Conservation (phyloP, 225 moss, liverwort and hornwort species). For the Climacium dendroides region DNA sequence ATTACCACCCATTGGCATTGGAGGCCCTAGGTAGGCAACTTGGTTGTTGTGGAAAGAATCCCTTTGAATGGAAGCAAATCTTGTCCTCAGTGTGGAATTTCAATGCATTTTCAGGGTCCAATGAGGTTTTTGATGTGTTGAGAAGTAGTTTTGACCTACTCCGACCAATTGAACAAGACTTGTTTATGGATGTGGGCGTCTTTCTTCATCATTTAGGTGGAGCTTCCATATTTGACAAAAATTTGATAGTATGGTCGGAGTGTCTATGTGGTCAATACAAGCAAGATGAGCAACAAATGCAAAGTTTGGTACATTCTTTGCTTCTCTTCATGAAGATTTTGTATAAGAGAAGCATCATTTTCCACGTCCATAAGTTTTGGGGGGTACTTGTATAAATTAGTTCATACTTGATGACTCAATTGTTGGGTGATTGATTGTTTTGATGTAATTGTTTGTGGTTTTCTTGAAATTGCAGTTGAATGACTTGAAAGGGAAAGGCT, state of each 20-base stretch:
- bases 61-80: fast-evolving
- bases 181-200: not conserved
- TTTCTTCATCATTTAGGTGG: not conserved
- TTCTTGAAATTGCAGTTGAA: not conserved
- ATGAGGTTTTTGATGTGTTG: not conserved
- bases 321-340: not conserved
- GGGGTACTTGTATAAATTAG: fast-evolving
- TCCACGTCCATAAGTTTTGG: too few species aligned
- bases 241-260: too few species aligned
- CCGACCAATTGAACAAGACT: not conserved
- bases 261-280: not conserved
- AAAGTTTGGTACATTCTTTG: not conserved
- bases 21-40: not conserved
- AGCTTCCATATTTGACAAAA: too few species aligned
- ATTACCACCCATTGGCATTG: not conserved
- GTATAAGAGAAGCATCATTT: not conserved
- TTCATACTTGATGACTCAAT: fast-evolving
- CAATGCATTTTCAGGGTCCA: not conserved
- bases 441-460: not conserved
- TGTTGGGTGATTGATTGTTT: not conserved
- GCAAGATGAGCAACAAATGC: not conserved
- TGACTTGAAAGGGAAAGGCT: not conserved
- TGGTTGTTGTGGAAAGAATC: not conserved
- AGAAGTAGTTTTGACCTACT: not conserved
- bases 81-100: fast-evolving